Conservation (phyloP, 2,329 filamentous ascomycete genomes). For the Hypoxylon sp. region DNA sequence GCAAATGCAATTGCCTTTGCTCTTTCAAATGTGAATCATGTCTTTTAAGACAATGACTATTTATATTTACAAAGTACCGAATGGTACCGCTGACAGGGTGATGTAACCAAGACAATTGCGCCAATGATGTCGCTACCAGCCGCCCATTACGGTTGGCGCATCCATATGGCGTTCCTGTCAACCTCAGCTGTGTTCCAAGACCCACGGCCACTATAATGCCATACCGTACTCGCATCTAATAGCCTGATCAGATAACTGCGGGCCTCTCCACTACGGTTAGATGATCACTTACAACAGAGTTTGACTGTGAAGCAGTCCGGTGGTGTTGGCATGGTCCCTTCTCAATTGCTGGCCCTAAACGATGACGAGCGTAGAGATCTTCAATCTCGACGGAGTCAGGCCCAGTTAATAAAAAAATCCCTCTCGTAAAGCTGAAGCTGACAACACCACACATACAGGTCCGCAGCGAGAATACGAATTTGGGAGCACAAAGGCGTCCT, state of each 20-base stretch:
- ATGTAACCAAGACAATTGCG: conserved; percentile 37
- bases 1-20: neutral
- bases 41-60: conserved; percentile 22
- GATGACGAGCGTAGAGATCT: conserved; percentile 36
- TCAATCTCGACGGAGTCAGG: conserved; percentile 24
- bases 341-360: conserved; percentile 16
- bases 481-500: conserved; percentile 26
- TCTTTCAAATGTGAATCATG: neutral
- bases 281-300: conserved; percentile 32
- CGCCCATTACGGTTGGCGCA: conserved; percentile 24
- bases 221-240: conserved; percentile 17
- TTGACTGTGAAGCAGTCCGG: conserved; percentile 34
- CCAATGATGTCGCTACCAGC: conserved; percentile 39
- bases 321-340: conserved; percentile 31
- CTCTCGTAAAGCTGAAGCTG: conserved; percentile 45
- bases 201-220: neutral
- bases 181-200: conserved; percentile 31
- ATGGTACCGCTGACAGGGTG: conserved; percentile 18
- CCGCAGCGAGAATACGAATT: conserved; percentile 38
- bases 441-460: conserved; percentile 28
- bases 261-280: conserved; percentile 25
- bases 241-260: conserved; percentile 16
- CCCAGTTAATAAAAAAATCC: conserved; percentile 32
- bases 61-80: conserved; percentile 42
- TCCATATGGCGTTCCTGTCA: conserved; percentile 19